Evolutionary conservation across 768 basidiomycete genomes (phyloP), one percentile per base, ranked within the genome.

Genomic region (Amanita brunnescens): DNA sequence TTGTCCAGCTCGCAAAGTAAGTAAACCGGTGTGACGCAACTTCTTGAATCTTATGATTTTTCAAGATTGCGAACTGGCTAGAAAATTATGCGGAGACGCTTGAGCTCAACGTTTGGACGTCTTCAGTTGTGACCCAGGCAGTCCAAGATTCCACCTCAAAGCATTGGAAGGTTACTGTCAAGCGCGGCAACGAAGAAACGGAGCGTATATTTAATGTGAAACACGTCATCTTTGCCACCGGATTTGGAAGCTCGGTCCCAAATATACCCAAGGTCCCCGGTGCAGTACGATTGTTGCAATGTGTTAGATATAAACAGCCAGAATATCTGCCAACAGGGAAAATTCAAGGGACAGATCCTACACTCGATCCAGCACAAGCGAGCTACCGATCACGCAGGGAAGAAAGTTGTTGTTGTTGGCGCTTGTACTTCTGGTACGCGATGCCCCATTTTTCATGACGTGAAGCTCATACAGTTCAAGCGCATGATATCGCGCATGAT

Each of bases 351-450:
- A 3, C 60, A 70, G 38, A 55, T 71, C 1, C 38, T 76, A 1
- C 85, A 87, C 60, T 80, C 83, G 0, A 67, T 68, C 1, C 54
- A 71, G 16, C 78, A 79, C 61, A 75, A 70, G 18, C 66, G 67
- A 5, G 78, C 78, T 0, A 54, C 63, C 1, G 75, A 75, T 29
- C 75, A 77, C 56, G 52, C 64, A 5, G 82, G 82, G 6, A 85
- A 85, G 68, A 83, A 79, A 57, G 82, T 77, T 5, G 69, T 85
- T 1, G 70, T 87, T n/a, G 68, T 87, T 2, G 85, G 85, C n/a
- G 76, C 83, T 14, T 79, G 80, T 37, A 83, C 77, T 46, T 80
- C 79, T 24, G 75, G 76, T 76, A 58, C 13, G 47, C 21, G 4
- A 7, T 24, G 21, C 33, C 32, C 29, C 12, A 3, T 16, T 8